These are phyloP conservation scores for Yarrowia alimentaria DNA, from an alignment of 805 yeast genomes.

Conservation along the genomic window DNA sequence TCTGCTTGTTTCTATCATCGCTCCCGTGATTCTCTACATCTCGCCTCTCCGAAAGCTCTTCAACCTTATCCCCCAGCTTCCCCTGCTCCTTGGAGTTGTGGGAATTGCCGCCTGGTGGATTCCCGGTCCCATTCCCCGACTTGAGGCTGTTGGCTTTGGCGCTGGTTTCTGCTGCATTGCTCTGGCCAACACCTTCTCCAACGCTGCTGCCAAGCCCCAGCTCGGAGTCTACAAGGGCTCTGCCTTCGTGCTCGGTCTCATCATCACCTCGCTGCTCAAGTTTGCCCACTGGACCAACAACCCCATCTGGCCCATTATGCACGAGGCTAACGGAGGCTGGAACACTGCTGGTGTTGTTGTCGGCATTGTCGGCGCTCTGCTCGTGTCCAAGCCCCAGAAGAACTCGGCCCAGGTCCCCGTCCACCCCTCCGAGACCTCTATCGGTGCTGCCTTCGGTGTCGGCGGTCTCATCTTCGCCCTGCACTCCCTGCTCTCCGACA, in stretches of 20 bases:
- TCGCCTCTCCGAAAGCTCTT: constrained; percentile 47
- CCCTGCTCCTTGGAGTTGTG: constrained; percentile 54
- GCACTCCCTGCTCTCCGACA: constrained; percentile 74
- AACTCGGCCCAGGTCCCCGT: constrained; percentile 32
- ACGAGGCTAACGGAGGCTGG: constrained; percentile 79
- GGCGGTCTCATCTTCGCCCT: constrained; percentile 73
- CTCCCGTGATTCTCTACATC: constrained; percentile 57
- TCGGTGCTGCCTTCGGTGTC: constrained; percentile 63
- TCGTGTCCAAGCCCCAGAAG: constrained; percentile 48
- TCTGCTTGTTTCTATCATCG: constrained; percentile 53
- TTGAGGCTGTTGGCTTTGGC: constrained; percentile 66
- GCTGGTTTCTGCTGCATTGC: constrained; percentile 60
- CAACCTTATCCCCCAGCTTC: constrained; percentile 49
- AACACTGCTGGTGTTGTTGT: constrained; percentile 65
- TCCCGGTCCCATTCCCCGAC: constrained; percentile 65
- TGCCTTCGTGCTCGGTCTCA: constrained; percentile 68
- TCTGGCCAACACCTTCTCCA: constrained; percentile 53
- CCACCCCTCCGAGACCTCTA: constrained; percentile 32
- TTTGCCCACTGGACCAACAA: constrained; percentile 78
- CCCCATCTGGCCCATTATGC: constrained; percentile 96
- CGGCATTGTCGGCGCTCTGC: constrained; percentile 63
- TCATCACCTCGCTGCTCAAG: constrained; percentile 71
- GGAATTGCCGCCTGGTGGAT: constrained; percentile 77
- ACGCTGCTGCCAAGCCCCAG: constrained; percentile 39
- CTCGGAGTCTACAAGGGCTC: constrained; percentile 47